These are phyloP conservation scores for Fomitopsis schrenkii DNA, from an alignment of 1,284 basidiomycete species.

Conservation along the genomic window DNA sequence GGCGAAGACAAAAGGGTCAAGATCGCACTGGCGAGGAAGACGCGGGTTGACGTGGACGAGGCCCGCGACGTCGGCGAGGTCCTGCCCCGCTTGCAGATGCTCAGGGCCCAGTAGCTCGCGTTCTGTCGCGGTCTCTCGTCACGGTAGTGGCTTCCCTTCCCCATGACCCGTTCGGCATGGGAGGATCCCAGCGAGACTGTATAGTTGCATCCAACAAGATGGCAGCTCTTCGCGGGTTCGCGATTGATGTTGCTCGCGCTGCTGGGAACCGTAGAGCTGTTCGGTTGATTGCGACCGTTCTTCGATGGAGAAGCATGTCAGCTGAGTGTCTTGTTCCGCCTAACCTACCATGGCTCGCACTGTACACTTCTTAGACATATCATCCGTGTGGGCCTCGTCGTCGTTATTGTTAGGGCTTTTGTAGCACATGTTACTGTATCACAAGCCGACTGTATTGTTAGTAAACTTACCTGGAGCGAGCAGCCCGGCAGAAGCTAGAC, in stretches of 20 bases:
- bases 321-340: neutral
- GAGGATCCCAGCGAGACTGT: neutral
- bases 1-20: slow-evolving; percentile 9
- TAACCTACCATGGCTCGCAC: neutral
- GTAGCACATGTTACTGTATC: no score
- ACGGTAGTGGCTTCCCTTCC: neutral
- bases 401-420: no score
- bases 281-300: neutral
- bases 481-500: no score
- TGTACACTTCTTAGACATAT: no score
- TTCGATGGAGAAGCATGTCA: neutral
- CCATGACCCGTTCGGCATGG: neutral
- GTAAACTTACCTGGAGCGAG: no score
- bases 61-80: slow-evolving; percentile 23
- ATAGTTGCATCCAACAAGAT: neutral
- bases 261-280: neutral
- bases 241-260: neutral
- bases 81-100: slow-evolving; percentile 22
- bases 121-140: no score
- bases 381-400: no score
- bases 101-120: slow-evolving; percentile 12
- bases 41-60: slow-evolving; percentile 17
- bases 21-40: slow-evolving; percentile 16
- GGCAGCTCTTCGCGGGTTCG: neutral
- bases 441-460: no score